Base-by-base conservation (phyloP, 768 basidiomycete species). In the Collybiopsis luxurians region DNA sequence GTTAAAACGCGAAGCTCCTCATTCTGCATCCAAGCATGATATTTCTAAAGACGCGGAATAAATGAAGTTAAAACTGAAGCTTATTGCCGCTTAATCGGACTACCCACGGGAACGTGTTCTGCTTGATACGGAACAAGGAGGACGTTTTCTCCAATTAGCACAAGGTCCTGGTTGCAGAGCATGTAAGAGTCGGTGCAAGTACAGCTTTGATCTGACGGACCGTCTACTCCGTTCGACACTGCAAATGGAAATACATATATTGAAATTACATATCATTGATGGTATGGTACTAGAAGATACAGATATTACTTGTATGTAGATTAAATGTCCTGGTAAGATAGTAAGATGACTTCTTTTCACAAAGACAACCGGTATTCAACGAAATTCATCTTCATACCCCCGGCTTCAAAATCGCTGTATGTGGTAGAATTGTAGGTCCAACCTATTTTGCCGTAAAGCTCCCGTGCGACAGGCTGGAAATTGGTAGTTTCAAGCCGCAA, bases 1-100 rank as follows among this genome's bases (percentile, higher is more conserved):
- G 93, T 97, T 17, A 88, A 75, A 48, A 83, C 78, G 40, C 86
- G 81, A 53, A 98, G 74, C 60, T 84, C 84, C 31, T 83, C 81
- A 66, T 82, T 79, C 27, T 80, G 74, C 95, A 98, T 96, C 95
- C 95, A 98, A 60, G 79, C 76, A 66, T 95, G 84, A 65, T 97
- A 98, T 64, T 73, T 88, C 90, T 94, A 59, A 30, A 36, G 34
- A 21, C 56, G 34, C 44, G 24, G 30, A 27, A 42, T 34, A 24
- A 54, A 31, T 56, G 31, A 26, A 53, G 44, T 50, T 17, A 24
- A 21, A 10, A 43, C 24, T 36, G 23, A 2, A 52, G 39, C 30
- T 44, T 49, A 28, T 30, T 10, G 21, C 2, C 10, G 27, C 21
- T 23, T 36, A 19, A 12, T 21, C 58, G 24, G 28, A 19, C 21